Evolutionary conservation across 306 rosid genomes (phyloP), one percentile per base, ranked within the genome.

Genomic region (Potentilla sterilis): DNA sequence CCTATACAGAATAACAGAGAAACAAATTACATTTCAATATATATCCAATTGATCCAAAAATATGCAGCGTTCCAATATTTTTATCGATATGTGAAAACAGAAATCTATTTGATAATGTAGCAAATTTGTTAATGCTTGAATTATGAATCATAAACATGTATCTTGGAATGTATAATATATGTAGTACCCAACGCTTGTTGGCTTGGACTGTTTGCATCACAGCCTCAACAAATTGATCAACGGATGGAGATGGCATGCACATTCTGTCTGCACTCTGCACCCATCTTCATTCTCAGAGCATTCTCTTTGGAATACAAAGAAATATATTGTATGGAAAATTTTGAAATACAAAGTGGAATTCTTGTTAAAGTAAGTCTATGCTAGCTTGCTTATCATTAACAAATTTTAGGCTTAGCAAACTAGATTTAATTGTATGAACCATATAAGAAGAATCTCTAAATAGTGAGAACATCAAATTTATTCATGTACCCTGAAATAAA

Each of bases 201-300:
- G 96, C 90, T 42, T 79, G 74, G 63, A 84, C 92, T 10, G 81
- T 82, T 44, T 82, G 81, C 77, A 85, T 91, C 6, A 85, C 89
- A 73, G 93, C 91, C 62, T 84, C 69, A 19, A 87, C 68, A 77
- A 91, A 88, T 38, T 85, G 92, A 4, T 87, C 86, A 74, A 54
- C 49, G 2, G 93, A 82, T 43, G 91, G 96, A 0, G 86, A 87
- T 28, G 86, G 78, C 96, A 88, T 88, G 66, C 90, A 88, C 88
- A 91, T 21, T 59, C 96, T 83, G 40, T 87, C 88, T 71, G 93
- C 28, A 28, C 28, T 28, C 28, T 28, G 28, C 89, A 0, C 96
- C 96, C n/a, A 19, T 66, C 83, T 81, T 81, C 90, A 91, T 81
- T 18, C 96, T 88, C 9, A 35, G 38, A 32, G 88, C 93, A 77